Base-by-base conservation (phyloP, 2,329 filamentous ascomycete species). In the Aspergillus sp. region DNA sequence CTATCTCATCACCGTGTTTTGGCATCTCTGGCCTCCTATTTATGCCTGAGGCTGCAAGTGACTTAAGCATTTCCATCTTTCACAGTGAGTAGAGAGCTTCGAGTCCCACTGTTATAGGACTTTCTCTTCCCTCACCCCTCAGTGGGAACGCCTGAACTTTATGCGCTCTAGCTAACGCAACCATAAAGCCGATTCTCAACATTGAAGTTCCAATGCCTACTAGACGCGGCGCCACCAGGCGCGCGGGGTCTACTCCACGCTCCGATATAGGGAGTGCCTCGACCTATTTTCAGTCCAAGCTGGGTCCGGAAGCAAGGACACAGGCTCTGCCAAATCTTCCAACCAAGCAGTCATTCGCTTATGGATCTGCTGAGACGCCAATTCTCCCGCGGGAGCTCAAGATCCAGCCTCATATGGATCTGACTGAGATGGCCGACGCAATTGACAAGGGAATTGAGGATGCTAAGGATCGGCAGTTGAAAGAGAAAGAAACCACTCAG, bases 321-420 rank as follows among this genome's bases (percentile, higher is more conserved):
- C 70, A 71, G 44, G 62, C 59, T 54, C 65, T 79, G 36, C 77
- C 77, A 6, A 69, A 72, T 53, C 66, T 79, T 51, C 74, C 76
- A 42, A 73, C 73, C 23, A 73, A 75, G 56, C 72, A 74, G 49
- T 78, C 77, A 1, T 78, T 74, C 58, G 74, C 74, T 13, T 79
- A 79, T 69, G 77, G 77, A 27, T 73, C 75, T 7, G 71, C 70
- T 19, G 70, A 71, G 21, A 72, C 73, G 11, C 70, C 75, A 15
- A 65, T 70, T 23, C 65, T 79, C 19, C 76, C 77, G 8, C 69
- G 70, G 49, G 70, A 71, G 63, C 66, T 78, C 25, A 61, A 68
- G n/a, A 62, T 70, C 3, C 66, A 72, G 38, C 68, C 71, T 13
- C 64, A 65, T 5, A 71, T 73, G 65, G 69, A 68, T 42, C 58